Evolutionary conservation across 352 stramenopile species (phyloP).

Genomic region (Phytophthora hibernalis): DNA sequence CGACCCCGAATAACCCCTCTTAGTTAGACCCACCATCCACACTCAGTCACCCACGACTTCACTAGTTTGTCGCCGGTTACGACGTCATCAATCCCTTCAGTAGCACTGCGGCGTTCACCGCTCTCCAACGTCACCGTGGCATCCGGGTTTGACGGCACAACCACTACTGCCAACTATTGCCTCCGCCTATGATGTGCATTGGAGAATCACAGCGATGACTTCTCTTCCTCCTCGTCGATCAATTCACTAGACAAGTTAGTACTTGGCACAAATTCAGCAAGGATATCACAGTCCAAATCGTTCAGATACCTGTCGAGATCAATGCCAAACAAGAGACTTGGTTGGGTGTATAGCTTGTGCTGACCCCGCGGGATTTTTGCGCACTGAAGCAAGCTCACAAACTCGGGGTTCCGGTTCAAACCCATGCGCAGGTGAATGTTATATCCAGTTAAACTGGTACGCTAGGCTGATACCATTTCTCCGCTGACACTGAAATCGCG

Average conservation of each 20-base stretch:
- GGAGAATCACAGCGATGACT: too few species aligned
- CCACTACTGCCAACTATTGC: background rate
- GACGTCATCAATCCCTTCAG: background rate
- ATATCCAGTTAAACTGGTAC: constrained; percentile 10
- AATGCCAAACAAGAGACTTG: background rate
- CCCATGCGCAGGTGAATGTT: background rate
- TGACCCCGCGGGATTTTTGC: background rate
- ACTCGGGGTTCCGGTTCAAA: constrained; percentile 15
- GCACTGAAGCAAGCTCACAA: background rate
- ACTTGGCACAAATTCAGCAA: background rate
- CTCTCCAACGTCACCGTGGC: background rate
- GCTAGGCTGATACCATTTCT: constrained; percentile 15
- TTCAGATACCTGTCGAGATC: background rate
- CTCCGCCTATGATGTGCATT: too few species aligned
- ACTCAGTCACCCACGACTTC: background rate
- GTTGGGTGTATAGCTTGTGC: background rate
- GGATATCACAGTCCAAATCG: background rate
- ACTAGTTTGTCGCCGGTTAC: background rate
- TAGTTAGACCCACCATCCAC: background rate
- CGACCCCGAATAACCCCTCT: background rate
- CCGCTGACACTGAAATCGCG: too few species aligned
- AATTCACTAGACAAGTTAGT: background rate
- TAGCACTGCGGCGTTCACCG: background rate
- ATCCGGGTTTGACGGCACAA: background rate
- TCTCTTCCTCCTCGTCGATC: background rate